A percentile compares a stretch with the other conserved stretches of the same genome.
Conservation (phyloP, 2,329 filamentous ascomycete genomes). For the Colletotrichum paranaense region DNA sequence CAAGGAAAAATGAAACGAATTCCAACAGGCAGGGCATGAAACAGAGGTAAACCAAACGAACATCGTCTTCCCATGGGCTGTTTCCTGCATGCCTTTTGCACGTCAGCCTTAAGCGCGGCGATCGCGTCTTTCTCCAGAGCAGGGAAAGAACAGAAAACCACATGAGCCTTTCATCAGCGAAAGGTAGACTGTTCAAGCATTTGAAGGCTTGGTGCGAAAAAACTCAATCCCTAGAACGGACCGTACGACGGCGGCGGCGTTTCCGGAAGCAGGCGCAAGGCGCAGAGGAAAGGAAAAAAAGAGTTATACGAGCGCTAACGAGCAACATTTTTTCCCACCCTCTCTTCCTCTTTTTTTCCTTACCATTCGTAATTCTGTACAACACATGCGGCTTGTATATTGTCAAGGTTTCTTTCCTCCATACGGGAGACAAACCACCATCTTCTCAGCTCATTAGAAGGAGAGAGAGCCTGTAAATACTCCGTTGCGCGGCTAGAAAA, state of each 20-base stretch:
- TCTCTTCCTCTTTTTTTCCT: neutral
- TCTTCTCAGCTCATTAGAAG: constrained; percentile 25
- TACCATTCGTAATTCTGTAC: neutral
- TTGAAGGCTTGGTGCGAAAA: neutral
- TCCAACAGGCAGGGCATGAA: neutral
- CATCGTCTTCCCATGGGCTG: neutral
- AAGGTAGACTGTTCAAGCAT: neutral
- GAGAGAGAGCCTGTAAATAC: neutral
- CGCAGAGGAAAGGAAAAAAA: too few relatives aligned
- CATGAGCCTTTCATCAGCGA: neutral
- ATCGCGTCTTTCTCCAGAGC: neutral
- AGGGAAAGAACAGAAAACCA: neutral
- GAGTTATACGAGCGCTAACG: neutral
- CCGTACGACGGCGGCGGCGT: neutral
- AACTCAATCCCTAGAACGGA: neutral
- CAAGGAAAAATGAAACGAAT: neutral
- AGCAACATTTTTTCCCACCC: neutral
- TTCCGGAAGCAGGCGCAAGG: constrained; percentile 1
- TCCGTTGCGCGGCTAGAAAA: neutral
- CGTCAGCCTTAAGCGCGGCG: neutral
- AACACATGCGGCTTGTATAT: neutral
- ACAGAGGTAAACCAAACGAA: neutral
- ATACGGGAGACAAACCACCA: neutral
- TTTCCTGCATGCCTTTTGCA: neutral
- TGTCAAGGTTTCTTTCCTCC: neutral